Evolutionary conservation across 441 rosid species (phyloP).

Genomic region (Arabidopsis hybrid): DNA sequence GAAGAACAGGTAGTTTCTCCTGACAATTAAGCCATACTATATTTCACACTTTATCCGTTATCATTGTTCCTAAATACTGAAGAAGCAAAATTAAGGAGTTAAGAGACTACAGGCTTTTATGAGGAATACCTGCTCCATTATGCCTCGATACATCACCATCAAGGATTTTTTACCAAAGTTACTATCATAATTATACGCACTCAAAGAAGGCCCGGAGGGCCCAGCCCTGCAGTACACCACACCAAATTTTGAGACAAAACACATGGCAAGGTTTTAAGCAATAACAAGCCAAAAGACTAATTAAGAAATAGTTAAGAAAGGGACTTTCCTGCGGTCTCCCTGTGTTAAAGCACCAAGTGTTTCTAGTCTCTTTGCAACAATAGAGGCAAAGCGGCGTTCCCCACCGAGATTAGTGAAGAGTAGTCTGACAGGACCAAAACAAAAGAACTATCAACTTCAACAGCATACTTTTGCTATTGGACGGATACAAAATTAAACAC

Average conservation of each 20-base stretch:
- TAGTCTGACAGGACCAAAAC: slow-evolving; percentile 55
- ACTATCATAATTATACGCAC: slow-evolving; percentile 98
- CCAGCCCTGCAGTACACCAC: slow-evolving; percentile 84
- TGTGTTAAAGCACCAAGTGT: slow-evolving; percentile 98
- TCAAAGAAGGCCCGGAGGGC: slow-evolving; percentile 86
- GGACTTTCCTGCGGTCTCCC: slow-evolving; percentile 92
- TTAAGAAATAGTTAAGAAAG: slow-evolving; percentile 24
- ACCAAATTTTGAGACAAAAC: slow-evolving; percentile 41
- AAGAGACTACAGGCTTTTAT: slow-evolving; percentile 23
- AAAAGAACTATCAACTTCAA: slow-evolving; percentile 33
- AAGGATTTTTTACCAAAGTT: slow-evolving; percentile 91
- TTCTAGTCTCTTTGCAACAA: slow-evolving; percentile 97
- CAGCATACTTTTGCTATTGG: slow-evolving; percentile 11
- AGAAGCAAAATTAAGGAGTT: slow-evolving; percentile 21
- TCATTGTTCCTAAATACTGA: slow-evolving; percentile 7
- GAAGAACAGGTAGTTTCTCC: slow-evolving; percentile 94
- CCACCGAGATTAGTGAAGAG: slow-evolving; percentile 97
- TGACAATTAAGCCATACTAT: slow-evolving; percentile 53
- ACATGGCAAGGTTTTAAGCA: slow-evolving; percentile 15
- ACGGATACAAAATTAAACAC: slow-evolving; percentile 22
- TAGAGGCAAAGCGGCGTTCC: slow-evolving; percentile 99
- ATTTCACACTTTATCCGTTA: slow-evolving; percentile 24
- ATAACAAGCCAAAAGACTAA: slow-evolving; percentile 32
- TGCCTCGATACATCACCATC: slow-evolving; percentile 96
- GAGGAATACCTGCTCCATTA: slow-evolving; percentile 87